Evolutionary conservation across 164 flowering plant genomes (phyloP), one percentile per base, ranked within the genome.

Genomic region (Macadamia integrifolia): DNA sequence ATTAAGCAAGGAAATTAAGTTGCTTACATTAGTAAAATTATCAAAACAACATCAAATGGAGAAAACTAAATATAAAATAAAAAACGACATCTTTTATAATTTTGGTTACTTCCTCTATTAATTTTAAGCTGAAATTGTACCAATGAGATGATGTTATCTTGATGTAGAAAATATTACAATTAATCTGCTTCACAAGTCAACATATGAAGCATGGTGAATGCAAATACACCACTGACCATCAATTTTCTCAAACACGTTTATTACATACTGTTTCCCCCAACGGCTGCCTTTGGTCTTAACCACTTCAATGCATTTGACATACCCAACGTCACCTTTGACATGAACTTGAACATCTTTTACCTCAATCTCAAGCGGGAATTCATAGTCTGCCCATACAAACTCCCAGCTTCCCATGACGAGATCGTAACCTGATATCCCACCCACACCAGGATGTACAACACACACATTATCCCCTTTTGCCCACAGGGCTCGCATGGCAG

Each of bases 391-490:
- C 87, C 87, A 85, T 2, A 94, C 96, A 73, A 79, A 77, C 48
- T 90, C 96, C 98, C 97, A 94, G 79, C 98, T 94, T 42, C 86
- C 89, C 84, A 90, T 83, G 1, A 91, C 93, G 23, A 83, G 83
- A 60, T 88, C 95, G 70, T 90, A 83, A 17, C 96, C 96, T 57
- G 85, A 66, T 58, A 78, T 75, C 15, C 74, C 66, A n/a, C 75
- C 69, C 10, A 75, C 81, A 28, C 76, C 79, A 55, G 81, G 81
- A 68, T 78, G 81, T 65, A 75, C 74, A 58, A 76, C 86, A 66
- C 94, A 92, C 8, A 82, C 88, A 65, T 83, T 67, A 4, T 83
- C 88, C 1, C 84, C 83, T 69, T 81, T 84, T 31, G 23, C 23
- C 23, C 23, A 92, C 3, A 92, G 80, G 32, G 86, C 62, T 71